Evolutionary conservation across 2,329 filamentous ascomycete species (phyloP), one percentile per base, ranked within the genome.

Genomic region (Ciborinia camelliae): DNA sequence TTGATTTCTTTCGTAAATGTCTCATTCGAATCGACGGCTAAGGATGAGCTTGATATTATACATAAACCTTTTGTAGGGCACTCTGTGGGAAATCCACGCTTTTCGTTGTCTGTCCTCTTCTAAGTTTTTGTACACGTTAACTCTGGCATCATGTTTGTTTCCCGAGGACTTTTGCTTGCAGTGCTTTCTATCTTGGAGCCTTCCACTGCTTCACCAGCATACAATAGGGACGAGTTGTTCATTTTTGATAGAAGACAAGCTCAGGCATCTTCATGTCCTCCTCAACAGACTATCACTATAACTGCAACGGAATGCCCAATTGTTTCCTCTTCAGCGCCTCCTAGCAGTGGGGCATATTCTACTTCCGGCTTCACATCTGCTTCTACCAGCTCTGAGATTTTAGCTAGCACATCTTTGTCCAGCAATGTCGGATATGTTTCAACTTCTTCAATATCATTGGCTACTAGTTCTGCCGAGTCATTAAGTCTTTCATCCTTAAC

Each of bases 251-350:
- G 37, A 62, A 62, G 59, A 54, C 39, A 62, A 53, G 35, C 26
- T 32, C 10, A 35, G 1, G 6, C 9, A 39, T 23, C 35, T 18
- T 32, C 26, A 18, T 62, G 59, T 62, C 37, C 48, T 53, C 37
- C 8, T 2, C 55, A 32, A 30, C 41, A 58, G 55, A 58, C 55
- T 7, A 53, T 62, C 15, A 62, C 59, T 20, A 35, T 62, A 8
- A 62, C 59, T 43, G 37, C 50, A 41, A 23, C 26, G 6, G 47
- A 30, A 62, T 62, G 48, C 20, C 59, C 59, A 26, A 43, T 43
- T 26, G 20, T 43, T 23, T 43, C 59, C 28, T 62, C 48, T 62
- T 55, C 37, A 5, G 39, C 23, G 23, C 14, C 32, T 20, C 37
- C 23, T 43, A 43, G 23, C 8, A 62, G 59, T 62, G 26, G 43